phyloP scores from a whole-genome alignment of 345 rosid species.

The Heritiera fomes region DNA sequence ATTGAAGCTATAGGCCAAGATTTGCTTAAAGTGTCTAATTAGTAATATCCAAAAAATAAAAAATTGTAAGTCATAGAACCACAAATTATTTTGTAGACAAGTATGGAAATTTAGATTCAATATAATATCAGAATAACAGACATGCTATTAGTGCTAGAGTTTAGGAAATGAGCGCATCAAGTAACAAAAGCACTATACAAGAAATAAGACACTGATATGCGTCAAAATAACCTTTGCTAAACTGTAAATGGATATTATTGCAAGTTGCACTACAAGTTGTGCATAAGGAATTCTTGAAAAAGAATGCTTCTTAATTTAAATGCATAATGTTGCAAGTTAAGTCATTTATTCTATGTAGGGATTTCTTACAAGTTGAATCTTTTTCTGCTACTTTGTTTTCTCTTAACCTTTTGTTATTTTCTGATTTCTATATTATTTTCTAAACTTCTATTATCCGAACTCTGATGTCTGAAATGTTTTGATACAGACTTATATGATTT shows the following conservation, averaged over 20 bases:
- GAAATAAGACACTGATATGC: neutral
- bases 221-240: neutral
- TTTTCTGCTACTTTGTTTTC: neutral
- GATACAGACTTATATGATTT: too few relatives aligned
- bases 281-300: neutral
- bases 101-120: neutral
- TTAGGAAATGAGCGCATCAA: neutral
- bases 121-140: neutral
- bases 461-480: too few relatives aligned
- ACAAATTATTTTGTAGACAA: neutral
- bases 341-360: neutral
- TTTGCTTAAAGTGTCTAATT: neutral
- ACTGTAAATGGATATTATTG: neutral
- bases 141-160: neutral
- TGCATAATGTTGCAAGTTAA: neutral
- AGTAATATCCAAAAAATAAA: neutral
- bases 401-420: neutral
- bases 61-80: neutral
- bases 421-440: too few relatives aligned
- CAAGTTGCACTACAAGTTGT: neutral
- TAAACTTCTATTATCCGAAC: too few relatives aligned
- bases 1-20: neutral
- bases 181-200: neutral
- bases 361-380: neutral
- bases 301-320: neutral